phyloP scores from a whole-genome alignment of 2,329 filamentous ascomycete species.

The Parafenestella ontariensis region DNA sequence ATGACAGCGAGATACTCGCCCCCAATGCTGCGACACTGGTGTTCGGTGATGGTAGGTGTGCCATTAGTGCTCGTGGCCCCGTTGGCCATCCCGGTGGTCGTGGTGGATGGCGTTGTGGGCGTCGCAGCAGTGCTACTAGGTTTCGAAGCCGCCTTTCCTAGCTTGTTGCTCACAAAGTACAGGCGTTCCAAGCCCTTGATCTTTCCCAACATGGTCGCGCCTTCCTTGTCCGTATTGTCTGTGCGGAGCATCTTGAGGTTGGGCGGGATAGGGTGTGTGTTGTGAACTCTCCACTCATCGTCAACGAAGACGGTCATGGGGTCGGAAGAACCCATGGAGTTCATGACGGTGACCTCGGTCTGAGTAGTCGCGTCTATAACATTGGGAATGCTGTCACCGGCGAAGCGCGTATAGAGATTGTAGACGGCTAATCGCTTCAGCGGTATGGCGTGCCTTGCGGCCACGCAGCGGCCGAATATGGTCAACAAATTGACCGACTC shows the following conservation, averaged over 20 bases:
- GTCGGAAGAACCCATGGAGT: constrained; percentile 57
- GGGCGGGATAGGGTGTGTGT: constrained; percentile 31
- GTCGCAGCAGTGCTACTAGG: constrained; percentile 36
- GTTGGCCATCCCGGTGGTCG: constrained; percentile 26
- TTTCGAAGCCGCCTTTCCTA: constrained; percentile 30
- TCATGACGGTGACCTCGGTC: constrained; percentile 62
- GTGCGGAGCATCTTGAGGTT: constrained; percentile 57
- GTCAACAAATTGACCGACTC: constrained; percentile 62
- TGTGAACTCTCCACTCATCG: constrained; percentile 57
- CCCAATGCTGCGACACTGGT: constrained; percentile 46
- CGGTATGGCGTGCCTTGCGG: constrained; percentile 54
- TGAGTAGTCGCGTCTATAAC: constrained; percentile 52
- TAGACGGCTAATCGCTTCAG: constrained; percentile 62
- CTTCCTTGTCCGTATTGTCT: constrained; percentile 57
- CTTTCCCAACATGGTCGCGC: constrained; percentile 52
- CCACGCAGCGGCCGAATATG: constrained; percentile 63
- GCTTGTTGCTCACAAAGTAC: constrained; percentile 58
- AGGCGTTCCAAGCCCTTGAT: constrained; percentile 58
- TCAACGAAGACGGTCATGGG: constrained; percentile 63
- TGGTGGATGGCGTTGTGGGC: constrained; percentile 35
- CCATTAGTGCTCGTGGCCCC: constrained; percentile 24
- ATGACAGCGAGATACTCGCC: constrained; percentile 60
- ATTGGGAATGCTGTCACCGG: constrained; percentile 52
- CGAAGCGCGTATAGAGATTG: constrained; percentile 64
- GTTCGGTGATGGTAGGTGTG: constrained; percentile 33